Evolutionary conservation across 768 basidiomycete genomes (phyloP), one percentile per base, ranked within the genome.

Genomic region (Naganishia vishniacii): DNA sequence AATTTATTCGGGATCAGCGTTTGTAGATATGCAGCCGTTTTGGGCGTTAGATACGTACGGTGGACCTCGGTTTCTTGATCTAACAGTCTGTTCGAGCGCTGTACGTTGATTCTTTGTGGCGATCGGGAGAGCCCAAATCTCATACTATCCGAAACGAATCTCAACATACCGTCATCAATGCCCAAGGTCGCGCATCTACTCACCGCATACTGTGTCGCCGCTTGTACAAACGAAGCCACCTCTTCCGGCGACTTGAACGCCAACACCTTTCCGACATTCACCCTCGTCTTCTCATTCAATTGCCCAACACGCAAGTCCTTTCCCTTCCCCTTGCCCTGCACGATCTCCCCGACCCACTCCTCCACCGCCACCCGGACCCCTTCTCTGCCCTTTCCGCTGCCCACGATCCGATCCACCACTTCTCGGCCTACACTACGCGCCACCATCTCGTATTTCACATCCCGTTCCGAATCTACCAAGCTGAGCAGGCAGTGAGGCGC

Each of bases 381-480:
- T 8, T 65, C 68, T 56, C 49, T 46, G 65, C 66, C 67, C 58
- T 60, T 66, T 29, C 68, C 68, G 4, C 42, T 61, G 3, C 59
- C 40, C 13, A 56, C 53, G 15, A 56, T 34, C 53, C 53, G 1
- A 9, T 67, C 34, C 9, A 70, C 71, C 37, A 91, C 70, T 71
- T 98, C 93, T 81, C 88, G 85, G 0, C 91, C 95, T 31, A 93
- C 82, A 1, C 89, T 84, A 59, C 89, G 84, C 25, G 94, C 88
- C 16, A 89, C 87, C 81, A 93, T 84, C 75, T 93, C 91, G 74
- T 86, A 88, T 65, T 86, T 85, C 45, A 97, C 79, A 79, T 99
- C 95, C 64, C 83, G 81, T 16, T 91, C 90, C 71, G 88, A 88
- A 80, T 98, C 95, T 31, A 98, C 93, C n/a, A 99, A 81, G 75